phyloP scores from a whole-genome alignment of 2,329 filamentous ascomycete species.

The Cladophialophora bantiana region DNA sequence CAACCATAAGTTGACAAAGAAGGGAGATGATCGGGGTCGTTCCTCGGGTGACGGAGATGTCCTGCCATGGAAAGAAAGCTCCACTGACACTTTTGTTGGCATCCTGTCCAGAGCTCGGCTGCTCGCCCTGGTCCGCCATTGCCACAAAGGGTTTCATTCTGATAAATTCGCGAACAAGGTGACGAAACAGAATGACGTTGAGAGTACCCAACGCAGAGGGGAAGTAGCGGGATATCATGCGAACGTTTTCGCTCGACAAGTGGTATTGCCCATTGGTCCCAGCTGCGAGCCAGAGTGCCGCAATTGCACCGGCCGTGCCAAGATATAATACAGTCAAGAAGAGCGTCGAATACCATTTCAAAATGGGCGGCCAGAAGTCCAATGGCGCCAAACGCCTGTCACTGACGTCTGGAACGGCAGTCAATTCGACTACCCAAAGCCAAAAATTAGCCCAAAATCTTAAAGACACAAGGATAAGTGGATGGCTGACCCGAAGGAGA shows the following conservation, averaged over 20 bases:
- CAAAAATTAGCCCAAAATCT: neutral
- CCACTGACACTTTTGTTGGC: slow-evolving; percentile 22
- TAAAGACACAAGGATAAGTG: neutral
- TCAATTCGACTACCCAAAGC: neutral
- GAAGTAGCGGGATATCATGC: slow-evolving; percentile 25
- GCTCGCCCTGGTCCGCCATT: slow-evolving; percentile 19
- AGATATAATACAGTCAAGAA: slow-evolving; percentile 15
- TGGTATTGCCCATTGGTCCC: slow-evolving; percentile 24
- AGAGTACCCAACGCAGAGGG: slow-evolving; percentile 20
- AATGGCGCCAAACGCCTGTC: neutral
- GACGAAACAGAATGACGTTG: slow-evolving; percentile 23
- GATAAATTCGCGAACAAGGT: slow-evolving; percentile 21
- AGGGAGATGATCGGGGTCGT: slow-evolving; percentile 16
- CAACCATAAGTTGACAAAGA: slow-evolving; percentile 18
- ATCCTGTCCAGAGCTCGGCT: neutral
- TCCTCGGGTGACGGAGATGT: slow-evolving; percentile 13
- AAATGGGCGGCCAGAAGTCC: slow-evolving; percentile 13
- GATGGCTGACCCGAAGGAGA: slow-evolving; percentile 1
- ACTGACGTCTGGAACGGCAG: slow-evolving; percentile 4
- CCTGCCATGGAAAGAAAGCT: slow-evolving; percentile 25
- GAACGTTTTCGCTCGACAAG: slow-evolving; percentile 25
- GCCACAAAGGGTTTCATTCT: slow-evolving; percentile 22
- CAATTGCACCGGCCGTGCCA: slow-evolving; percentile 6
- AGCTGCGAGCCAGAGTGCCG: slow-evolving; percentile 18
- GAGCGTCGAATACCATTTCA: slow-evolving; percentile 18